A percentile compares a stretch with the other conserved stretches of the same genome.
These are phyloP conservation scores for Pseudocercospora vitis DNA, from an alignment of 2,329 filamentous ascomycete species.

Conservation along the genomic window DNA sequence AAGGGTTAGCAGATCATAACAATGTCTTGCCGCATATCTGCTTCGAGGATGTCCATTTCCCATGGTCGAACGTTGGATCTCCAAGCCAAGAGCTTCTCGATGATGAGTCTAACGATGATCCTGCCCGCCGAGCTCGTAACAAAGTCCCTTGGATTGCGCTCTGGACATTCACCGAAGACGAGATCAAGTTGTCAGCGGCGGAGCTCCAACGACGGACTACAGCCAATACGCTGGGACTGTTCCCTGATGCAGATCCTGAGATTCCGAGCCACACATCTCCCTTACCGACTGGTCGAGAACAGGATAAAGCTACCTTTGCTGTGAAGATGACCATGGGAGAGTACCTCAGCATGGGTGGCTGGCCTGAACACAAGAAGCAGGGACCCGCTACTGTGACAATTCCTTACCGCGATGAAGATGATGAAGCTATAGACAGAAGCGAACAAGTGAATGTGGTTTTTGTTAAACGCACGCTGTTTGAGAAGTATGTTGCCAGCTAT, in stretches of 20 bases:
- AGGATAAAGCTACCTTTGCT: background rate
- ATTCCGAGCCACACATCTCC: background rate
- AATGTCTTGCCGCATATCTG: constrained; percentile 17
- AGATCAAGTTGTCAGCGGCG: background rate
- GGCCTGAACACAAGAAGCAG: background rate
- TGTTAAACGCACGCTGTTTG: background rate
- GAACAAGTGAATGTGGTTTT: background rate
- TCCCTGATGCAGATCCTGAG: background rate
- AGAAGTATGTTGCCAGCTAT: background rate
- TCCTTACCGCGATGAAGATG: background rate
- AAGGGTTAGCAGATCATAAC: constrained; percentile 8
- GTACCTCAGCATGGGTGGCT: background rate
- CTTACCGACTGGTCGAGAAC: background rate
- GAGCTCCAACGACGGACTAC: background rate
- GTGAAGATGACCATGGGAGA: constrained; percentile 1
- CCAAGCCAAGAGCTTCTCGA: background rate
- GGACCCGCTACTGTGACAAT: background rate
- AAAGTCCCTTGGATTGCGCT: background rate
- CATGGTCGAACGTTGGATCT: constrained; percentile 9
- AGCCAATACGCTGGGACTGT: background rate
- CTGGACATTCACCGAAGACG: background rate
- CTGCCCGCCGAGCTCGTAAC: background rate
- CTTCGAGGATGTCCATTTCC: constrained; percentile 10
- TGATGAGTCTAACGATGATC: background rate
- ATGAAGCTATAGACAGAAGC: background rate